A percentile compares a stretch with the other conserved stretches of the same genome.
phyloP scores from a whole-genome alignment of 2,329 filamentous ascomycete species.

The Amphichorda felina region DNA sequence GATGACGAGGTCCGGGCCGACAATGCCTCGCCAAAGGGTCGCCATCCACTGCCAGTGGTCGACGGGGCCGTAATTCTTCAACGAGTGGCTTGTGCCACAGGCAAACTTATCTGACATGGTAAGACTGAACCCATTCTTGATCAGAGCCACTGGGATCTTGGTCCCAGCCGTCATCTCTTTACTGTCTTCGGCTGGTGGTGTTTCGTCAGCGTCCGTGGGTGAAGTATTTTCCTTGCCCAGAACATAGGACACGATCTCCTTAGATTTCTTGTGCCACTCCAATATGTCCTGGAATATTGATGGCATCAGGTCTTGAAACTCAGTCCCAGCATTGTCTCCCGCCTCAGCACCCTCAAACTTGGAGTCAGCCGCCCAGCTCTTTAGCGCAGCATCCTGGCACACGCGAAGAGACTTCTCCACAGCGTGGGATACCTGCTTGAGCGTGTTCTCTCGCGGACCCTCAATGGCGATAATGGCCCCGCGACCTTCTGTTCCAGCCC shows the following conservation, averaged over 20 bases:
- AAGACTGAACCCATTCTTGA: constrained; percentile 70
- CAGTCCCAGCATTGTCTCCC: background rate
- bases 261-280: constrained; percentile 65
- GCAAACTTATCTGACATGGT: constrained; percentile 68
- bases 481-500: constrained; percentile 24
- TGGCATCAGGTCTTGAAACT: constrained; percentile 29
- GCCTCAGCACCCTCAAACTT: background rate
- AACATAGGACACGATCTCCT: constrained; percentile 50
- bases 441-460: constrained; percentile 46
- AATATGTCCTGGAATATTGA: constrained; percentile 58
- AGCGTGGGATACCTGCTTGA: constrained; percentile 46
- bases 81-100: constrained; percentile 53
- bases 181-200: background rate
- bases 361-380: constrained; percentile 28
- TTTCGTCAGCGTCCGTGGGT: background rate
- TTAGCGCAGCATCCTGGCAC: constrained; percentile 27
- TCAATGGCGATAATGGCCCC: constrained; percentile 78
- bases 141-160: constrained; percentile 52
- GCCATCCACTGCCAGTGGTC: constrained; percentile 99
- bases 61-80: constrained; percentile 65
- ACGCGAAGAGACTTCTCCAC: constrained; percentile 51
- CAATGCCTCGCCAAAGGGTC: constrained; percentile 78
- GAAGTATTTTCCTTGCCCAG: background rate
- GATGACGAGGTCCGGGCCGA: constrained; percentile 70
- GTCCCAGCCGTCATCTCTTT: background rate